Percentiles rank a stretch among this genome's conserved stretches.
phyloP scores from a whole-genome alignment of 2,329 filamentous ascomycete species.

The Verticillium zaregamsianum region DNA sequence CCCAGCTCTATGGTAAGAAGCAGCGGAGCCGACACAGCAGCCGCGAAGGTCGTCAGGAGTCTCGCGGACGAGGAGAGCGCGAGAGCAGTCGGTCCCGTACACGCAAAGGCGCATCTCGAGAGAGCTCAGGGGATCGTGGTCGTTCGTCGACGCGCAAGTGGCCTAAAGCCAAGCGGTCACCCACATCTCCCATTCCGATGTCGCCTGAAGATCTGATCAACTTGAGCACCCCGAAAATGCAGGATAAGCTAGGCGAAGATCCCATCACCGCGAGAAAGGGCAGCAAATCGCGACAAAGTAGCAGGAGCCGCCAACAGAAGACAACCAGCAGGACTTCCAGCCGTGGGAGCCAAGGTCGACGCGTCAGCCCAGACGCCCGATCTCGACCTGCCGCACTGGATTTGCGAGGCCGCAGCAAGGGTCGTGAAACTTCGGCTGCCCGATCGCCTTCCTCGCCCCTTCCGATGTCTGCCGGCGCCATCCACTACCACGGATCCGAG shows the following conservation, averaged over 20 bases:
- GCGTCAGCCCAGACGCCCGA: not conserved
- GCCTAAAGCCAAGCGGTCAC: conserved; percentile 75
- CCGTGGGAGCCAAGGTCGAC: conserved; percentile 27
- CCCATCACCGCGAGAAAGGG: conserved; percentile 42
- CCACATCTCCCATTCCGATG: conserved; percentile 91
- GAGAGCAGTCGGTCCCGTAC: conserved; percentile 45
- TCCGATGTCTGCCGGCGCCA: conserved; percentile 62
- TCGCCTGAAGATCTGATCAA: conserved; percentile 79
- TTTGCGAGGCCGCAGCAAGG: conserved; percentile 59
- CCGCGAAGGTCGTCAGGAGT: conserved; percentile 38
- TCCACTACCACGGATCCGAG: conserved; percentile 53
- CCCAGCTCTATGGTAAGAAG: conserved; percentile 57
- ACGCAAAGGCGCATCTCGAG: conserved; percentile 47
- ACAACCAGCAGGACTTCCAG: conserved; percentile 44
- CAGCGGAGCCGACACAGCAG: conserved; percentile 53
- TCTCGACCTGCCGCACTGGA: conserved; percentile 28
- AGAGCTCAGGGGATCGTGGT: conserved; percentile 67
- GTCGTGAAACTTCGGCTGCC: conserved; percentile 52
- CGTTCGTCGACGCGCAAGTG: conserved; percentile 62
- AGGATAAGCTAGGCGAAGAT: conserved; percentile 25
- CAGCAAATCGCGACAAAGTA: conserved; percentile 19
- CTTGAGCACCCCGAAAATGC: conserved; percentile 44
- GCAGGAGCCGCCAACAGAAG: conserved; percentile 14
- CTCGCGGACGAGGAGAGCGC: conserved; percentile 32
- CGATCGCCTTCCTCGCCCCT: conserved; percentile 79